Base-by-base conservation (phyloP, 2,329 filamentous ascomycete genomes). In the Colletotrichum sp. region DNA sequence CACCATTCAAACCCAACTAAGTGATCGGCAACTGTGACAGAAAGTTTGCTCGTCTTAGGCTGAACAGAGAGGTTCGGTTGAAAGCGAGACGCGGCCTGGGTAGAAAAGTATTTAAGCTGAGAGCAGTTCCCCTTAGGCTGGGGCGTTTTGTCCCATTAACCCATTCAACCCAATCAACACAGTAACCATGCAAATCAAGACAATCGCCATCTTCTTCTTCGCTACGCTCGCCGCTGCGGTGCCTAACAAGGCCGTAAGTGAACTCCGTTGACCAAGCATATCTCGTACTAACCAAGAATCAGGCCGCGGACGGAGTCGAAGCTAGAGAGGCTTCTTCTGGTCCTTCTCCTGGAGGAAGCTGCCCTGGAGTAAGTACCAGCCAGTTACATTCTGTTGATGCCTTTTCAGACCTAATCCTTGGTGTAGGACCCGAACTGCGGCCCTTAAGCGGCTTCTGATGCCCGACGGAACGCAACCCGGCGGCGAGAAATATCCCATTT, bases 371-470 rank as follows among this genome's bases (percentile, higher is more conserved):
- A 13, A 21, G 44, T 52, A 13, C 44, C 44, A 52, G 44, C 44
- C n/a, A 49, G 3, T 7, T 0, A 13, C 10, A 21, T 2, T 10
- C n/a, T 12, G 6, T 49, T 0, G 3, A 21, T 1, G n/a, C 10
- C 6, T 49, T 49, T 13, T 49, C n/a, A 7, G n/a, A 6, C 6
- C 44, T 49, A 4, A 49, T 10, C 3, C 6, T 3, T 21, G 44
- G 0, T 49, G 10, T 21, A 52, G n/a, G 44, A 52, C 44, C 44
- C 44, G 44, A 52, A 52, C 44, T 52, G 44, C 10, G n/a, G n/a
- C 44, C n/a, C 44, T 12, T 52, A 52, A 52, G 44, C n/a, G 44
- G 4, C n/a, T 52, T 1, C 10, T 21, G 13, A 13, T 4, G 10
- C 5, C 10, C 10, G 44, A 21, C 44, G 44, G 44, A 52, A 49